Percentiles rank a stretch among this genome's conserved stretches.
Conservation (phyloP, 495 filamentous ascomycete genomes). For the Aspergillus olivimuriae region DNA sequence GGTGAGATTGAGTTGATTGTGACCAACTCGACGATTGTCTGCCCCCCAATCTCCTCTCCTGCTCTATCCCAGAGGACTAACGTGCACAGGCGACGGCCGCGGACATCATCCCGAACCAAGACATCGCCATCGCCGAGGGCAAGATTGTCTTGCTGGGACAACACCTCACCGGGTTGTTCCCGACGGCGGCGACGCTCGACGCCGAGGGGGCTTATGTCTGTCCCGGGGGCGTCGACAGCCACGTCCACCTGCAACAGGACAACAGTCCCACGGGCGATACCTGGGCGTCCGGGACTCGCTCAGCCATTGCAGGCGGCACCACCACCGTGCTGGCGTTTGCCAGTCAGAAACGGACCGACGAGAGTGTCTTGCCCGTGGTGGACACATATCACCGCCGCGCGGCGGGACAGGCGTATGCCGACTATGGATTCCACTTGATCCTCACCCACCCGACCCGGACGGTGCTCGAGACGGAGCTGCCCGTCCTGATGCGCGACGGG, state of each 20-base stretch:
- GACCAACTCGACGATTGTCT: conserved; percentile 14
- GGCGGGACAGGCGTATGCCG: conserved; percentile 43
- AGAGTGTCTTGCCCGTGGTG: conserved; percentile 43
- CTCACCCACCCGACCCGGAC: conserved; percentile 42
- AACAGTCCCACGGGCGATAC: conserved; percentile 41
- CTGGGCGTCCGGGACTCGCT: conserved; percentile 44
- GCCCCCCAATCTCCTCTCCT: not conserved
- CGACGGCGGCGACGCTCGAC: conserved; percentile 19
- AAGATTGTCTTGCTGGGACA: conserved; percentile 42
- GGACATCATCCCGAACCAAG: conserved; percentile 33
- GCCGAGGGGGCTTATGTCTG: conserved; percentile 28
- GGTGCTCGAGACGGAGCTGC: conserved; percentile 41
- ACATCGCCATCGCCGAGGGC: conserved; percentile 48
- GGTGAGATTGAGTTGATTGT: conserved; percentile 12
- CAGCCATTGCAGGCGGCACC: conserved; percentile 53
- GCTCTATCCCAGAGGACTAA: not conserved
- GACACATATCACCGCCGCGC: conserved; percentile 42
- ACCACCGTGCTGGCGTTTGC: conserved; percentile 57
- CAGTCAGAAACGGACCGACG: conserved; percentile 43
- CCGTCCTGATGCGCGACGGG: conserved; percentile 34
- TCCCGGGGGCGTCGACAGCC: conserved; percentile 40
- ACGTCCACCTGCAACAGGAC: conserved; percentile 42
- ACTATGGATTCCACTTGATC: conserved; percentile 58
- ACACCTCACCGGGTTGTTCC: conserved; percentile 24
- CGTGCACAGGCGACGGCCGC: conserved; percentile 27